A percentile compares a stretch with the other conserved stretches of the same genome.
phyloP scores from a whole-genome alignment of 2,329 filamentous ascomycete genomes.

The Penicillium olsonii region DNA sequence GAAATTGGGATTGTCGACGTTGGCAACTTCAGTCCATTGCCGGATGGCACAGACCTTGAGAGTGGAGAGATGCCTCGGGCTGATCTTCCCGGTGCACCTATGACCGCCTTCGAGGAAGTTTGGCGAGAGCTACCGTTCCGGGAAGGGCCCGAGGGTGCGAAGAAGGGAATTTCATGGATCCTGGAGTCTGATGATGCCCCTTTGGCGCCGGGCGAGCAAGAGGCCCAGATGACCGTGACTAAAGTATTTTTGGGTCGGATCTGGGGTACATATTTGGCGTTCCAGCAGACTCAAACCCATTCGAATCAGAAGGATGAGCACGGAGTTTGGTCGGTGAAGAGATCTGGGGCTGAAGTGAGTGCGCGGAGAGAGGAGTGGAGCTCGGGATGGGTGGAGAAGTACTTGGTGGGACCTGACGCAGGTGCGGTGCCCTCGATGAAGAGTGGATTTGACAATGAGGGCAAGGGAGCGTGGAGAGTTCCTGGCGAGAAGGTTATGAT shows the following conservation, averaged over 20 bases:
- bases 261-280: constrained; percentile 33
- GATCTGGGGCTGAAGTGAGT: constrained; percentile 28
- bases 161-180: constrained; percentile 30
- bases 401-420: constrained; percentile 20
- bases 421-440: constrained; percentile 24
- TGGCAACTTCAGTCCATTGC: constrained; percentile 20
- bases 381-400: constrained; percentile 18
- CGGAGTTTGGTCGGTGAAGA: constrained; percentile 17
- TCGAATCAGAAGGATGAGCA: constrained; percentile 6
- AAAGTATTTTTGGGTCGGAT: constrained; percentile 35
- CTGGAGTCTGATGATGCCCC: constrained; percentile 26
- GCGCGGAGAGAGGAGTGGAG: constrained; percentile 32
- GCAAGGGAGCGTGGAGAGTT: constrained; percentile 15
- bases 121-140: constrained; percentile 56
- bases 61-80: constrained; percentile 41
- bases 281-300: constrained; percentile 29
- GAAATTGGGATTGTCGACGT: constrained; percentile 3
- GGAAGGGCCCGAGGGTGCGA: constrained; percentile 29
- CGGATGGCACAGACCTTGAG: constrained; percentile 45
- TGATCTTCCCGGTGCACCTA: constrained; percentile 34
- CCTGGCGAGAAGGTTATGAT: constrained; percentile 22
- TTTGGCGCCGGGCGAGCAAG: neutral
- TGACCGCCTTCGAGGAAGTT: constrained; percentile 63
- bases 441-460: constrained; percentile 14
- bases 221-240: constrained; percentile 11